phyloP scores from a whole-genome alignment of 306 rosid species.

The Sechiopsis laciniata region DNA sequence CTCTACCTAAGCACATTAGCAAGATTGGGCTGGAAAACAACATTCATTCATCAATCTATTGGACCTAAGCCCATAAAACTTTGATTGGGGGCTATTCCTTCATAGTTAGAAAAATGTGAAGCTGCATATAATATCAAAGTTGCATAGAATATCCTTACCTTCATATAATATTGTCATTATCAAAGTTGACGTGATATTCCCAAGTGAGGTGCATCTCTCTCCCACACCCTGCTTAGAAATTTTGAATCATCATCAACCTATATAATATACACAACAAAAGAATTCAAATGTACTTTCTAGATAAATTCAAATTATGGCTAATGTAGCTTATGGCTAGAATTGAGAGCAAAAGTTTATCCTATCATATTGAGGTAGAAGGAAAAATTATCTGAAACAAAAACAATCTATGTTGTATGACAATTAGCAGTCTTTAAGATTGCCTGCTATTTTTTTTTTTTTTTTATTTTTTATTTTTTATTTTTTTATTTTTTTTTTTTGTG shows the following conservation, averaged over 20 bases:
- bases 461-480: too few relatives aligned
- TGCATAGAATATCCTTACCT: neutral
- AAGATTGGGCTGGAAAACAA: neutral
- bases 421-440: constrained; percentile 20
- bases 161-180: neutral
- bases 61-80: neutral
- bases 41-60: neutral
- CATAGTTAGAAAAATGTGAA: neutral
- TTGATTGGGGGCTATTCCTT: neutral
- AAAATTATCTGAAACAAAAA: constrained; percentile 27
- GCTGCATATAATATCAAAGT: neutral
- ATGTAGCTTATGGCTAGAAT: neutral
- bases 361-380: neutral
- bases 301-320: neutral
- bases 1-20: neutral
- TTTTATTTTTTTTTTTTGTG: neutral
- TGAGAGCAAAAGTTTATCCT: neutral
- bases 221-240: neutral
- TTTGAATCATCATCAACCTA: neutral
- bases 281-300: neutral
- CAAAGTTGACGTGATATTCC: neutral
- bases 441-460: constrained; percentile 25
- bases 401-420: neutral
- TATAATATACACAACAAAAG: neutral
- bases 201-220: neutral